These are phyloP conservation scores for Mangifera indica DNA, from an alignment of 345 rosid species.

Conservation along the genomic window DNA sequence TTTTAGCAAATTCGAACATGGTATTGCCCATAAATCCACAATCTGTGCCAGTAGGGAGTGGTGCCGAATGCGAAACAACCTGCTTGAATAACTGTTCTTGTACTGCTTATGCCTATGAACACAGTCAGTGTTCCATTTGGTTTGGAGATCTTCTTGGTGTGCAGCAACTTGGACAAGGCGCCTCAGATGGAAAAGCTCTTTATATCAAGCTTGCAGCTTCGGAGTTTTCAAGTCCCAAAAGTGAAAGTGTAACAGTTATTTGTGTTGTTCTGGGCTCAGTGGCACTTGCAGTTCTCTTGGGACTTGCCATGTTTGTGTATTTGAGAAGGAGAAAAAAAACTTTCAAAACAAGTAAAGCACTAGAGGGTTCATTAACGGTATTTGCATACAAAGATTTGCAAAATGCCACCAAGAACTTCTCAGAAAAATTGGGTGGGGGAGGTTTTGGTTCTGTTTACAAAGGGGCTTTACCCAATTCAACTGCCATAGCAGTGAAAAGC, in stretches of 20 bases:
- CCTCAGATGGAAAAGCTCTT: background rate
- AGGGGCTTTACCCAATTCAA: constrained; percentile 57
- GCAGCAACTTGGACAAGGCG: background rate
- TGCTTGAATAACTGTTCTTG: constrained; percentile 35
- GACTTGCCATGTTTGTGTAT: background rate
- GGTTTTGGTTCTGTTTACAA: constrained; percentile 85
- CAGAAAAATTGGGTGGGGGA: constrained; percentile 71
- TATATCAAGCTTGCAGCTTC: constrained; percentile 4
- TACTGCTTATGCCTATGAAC: constrained; percentile 27
- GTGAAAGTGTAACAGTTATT: no score
- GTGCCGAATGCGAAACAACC: constrained; percentile 10
- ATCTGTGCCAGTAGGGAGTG: background rate
- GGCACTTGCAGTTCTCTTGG: no score
- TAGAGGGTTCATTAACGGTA: constrained; percentile 63
- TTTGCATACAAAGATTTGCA: constrained; percentile 63
- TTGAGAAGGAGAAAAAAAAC: constrained; percentile 18
- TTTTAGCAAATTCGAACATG: background rate
- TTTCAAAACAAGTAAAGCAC: constrained; percentile 27
- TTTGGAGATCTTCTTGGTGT: background rate
- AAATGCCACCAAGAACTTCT: constrained; percentile 66
- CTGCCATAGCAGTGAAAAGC: constrained; percentile 74
- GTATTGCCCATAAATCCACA: background rate
- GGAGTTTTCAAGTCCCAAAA: background rate
- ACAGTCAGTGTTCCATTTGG: constrained; percentile 19
- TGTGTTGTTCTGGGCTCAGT: no score